phyloP scores from a whole-genome alignment of 2,329 filamentous ascomycete species.

The Leptographium wingfieldii region DNA sequence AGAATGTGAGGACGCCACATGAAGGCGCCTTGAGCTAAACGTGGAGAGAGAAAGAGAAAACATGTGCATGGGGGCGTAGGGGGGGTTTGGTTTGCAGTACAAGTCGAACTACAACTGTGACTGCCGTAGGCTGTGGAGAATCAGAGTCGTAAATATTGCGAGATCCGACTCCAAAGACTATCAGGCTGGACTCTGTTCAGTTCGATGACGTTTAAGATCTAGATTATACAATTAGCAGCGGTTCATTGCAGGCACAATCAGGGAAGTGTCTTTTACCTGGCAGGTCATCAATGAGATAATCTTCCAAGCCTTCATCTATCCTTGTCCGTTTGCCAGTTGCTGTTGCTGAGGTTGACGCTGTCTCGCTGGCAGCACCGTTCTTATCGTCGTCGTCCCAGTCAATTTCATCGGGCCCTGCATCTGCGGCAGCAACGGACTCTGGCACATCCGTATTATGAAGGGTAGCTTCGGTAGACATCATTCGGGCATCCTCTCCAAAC shows the following conservation, averaged over 20 bases:
- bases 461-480: not conserved
- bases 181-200: conserved; percentile 10
- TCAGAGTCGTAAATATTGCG: not conserved
- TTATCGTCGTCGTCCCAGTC: conserved; percentile 25
- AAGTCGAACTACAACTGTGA: not conserved
- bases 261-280: conserved; percentile 20
- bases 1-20: not conserved
- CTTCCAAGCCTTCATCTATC: conserved; percentile 12
- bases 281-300: conserved; percentile 12
- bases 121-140: not conserved
- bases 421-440: not conserved
- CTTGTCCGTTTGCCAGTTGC: conserved; percentile 20
- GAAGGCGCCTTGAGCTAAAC: not conserved
- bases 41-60: not conserved
- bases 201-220: conserved; percentile 41
- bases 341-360: conserved; percentile 14
- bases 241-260: not conserved
- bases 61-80: not conserved
- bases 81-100: not conserved
- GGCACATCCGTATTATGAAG: conserved; percentile 5
- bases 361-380: conserved; percentile 15
- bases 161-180: not conserved
- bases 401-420: conserved; percentile 18
- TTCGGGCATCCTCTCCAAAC: not conserved
- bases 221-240: not conserved